Percentiles rank a stretch among this genome's conserved stretches.
These are phyloP conservation scores for Nakazawaea pomicola DNA, from an alignment of 805 yeast species.

Conservation along the genomic window DNA sequence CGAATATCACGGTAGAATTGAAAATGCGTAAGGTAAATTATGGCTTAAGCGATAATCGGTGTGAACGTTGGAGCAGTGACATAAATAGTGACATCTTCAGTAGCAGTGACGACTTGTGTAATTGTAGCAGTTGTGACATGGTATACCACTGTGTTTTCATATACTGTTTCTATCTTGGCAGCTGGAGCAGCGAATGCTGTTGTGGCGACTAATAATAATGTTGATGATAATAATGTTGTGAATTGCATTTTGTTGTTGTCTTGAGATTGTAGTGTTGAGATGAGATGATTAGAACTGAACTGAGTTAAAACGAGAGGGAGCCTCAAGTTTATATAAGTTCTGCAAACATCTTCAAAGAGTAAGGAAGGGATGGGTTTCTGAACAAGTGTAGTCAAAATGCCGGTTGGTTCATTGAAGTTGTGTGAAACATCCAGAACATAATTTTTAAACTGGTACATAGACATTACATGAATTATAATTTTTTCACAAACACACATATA, in stretches of 20 bases:
- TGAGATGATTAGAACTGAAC: no score
- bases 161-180: conserved; percentile 4
- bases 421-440: no score
- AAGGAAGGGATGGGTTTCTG: no score
- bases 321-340: no score
- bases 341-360: no score
- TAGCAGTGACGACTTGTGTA: conserved; percentile 1
- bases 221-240: background rate
- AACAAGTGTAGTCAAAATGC: no score
- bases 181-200: conserved; percentile 6
- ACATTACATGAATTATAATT: no score
- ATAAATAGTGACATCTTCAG: conserved; percentile 4
- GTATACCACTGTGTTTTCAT: background rate
- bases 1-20: background rate
- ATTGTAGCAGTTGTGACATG: background rate
- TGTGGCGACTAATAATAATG: background rate
- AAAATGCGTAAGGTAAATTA: background rate
- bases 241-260: background rate
- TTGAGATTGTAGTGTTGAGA: no score
- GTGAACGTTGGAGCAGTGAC: conserved; percentile 2
- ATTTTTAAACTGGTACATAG: no score
- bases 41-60: background rate
- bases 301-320: no score
- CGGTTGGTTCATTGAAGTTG: no score
- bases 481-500: no score